A percentile compares a stretch with the other conserved stretches of the same genome.
Conservation (phyloP, 441 rosid genomes). For the Mallotus repandus region DNA sequence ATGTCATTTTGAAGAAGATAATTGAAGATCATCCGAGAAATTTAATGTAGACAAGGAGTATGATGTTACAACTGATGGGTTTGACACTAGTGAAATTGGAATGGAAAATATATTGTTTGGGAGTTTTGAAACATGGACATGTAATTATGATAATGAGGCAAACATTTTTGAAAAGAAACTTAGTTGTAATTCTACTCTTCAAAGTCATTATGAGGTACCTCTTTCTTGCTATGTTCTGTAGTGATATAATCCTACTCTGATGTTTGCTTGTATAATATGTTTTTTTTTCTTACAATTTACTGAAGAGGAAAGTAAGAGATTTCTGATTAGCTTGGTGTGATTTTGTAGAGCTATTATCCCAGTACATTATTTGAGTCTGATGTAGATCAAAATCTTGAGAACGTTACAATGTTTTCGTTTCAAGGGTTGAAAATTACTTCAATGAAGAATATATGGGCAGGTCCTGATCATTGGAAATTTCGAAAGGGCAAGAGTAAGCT, state of each 20-base stretch:
- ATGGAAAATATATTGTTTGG: constrained; percentile 47
- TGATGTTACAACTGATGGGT: not conserved
- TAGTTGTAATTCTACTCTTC: constrained; percentile 27
- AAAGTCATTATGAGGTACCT: constrained; percentile 50
- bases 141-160: constrained; percentile 43
- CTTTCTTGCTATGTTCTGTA: not conserved
- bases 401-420: constrained; percentile 47
- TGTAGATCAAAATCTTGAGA: constrained; percentile 43
- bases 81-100: constrained; percentile 28
- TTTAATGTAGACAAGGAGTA: not conserved
- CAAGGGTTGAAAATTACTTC: constrained; percentile 52
- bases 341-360: constrained; percentile 43
- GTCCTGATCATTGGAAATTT: constrained; percentile 88
- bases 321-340: constrained; percentile 10
- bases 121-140: constrained; percentile 32
- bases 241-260: not conserved
- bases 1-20: constrained; percentile 62
- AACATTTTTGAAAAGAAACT: constrained; percentile 32
- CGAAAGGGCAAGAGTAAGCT: constrained; percentile 48
- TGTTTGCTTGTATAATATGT: not conserved
- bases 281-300: not conserved
- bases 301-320: not conserved
- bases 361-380: constrained; percentile 34
- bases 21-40: constrained; percentile 31
- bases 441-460: constrained; percentile 75